Base-by-base conservation (phyloP, 2,329 filamentous ascomycete species). In the Phialemoniopsis sp. region DNA sequence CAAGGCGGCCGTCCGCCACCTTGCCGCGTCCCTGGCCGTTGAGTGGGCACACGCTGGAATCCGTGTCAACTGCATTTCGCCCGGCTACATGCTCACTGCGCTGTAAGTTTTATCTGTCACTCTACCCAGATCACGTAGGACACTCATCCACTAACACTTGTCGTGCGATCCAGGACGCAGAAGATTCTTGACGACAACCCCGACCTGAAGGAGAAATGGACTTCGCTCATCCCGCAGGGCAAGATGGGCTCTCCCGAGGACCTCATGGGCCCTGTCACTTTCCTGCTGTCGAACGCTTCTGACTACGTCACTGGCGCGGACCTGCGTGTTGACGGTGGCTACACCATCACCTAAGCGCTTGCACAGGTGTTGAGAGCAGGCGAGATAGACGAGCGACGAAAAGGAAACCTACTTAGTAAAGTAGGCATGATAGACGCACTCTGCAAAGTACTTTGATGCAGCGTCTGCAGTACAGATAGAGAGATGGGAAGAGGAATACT, bases 101-200 rank as follows among this genome's bases (percentile, higher is more conserved):
- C 68, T 96, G 86, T 91, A 73, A 78, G 85, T 68, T 30, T 29
- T 34, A 15, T 19, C 29, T 14, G 32, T 21, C 36, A n/a, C 14
- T 29, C 13, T 8, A 28, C n/a, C 15, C 34, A 2, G 13, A n/a
- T n/a, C 13, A 17, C n/a, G n/a, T n/a, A n/a, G n/a, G n/a, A 30
- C 18, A 32, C 30, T 17, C 13, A 12, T 21, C 28, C 9, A 35
- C 48, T 52, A 43, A 56, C 40, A n/a, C n/a, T n/a, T n/a, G n/a
- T n/a, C n/a, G n/a, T n/a, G 18, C 31, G 29, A 38, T 13, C 36
- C 55, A 94, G 87, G 38, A 96, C 89, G 32, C 82, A 89, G 68
- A 95, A 95, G 71, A 96, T 97, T 51, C 78, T 97, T 18, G 86
- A 93, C 47, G 89, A 95, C 44, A 94, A 95, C 63, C 89, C 90